Evolutionary conservation across 345 rosid species (phyloP).

Genomic region (Anacardium occidentale): DNA sequence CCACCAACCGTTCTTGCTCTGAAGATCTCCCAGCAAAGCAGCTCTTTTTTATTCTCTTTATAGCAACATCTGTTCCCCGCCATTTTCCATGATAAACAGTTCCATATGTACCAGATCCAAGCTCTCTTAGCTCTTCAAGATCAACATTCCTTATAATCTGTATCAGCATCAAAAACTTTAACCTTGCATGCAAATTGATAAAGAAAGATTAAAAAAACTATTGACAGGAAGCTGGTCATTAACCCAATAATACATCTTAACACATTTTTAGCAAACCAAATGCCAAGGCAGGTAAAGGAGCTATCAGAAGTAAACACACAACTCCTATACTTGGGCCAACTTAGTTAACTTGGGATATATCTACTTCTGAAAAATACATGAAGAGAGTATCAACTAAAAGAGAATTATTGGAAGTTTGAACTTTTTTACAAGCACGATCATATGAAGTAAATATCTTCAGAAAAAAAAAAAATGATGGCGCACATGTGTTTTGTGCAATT

Average conservation of each 20-base stretch:
- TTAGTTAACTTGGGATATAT: slow-evolving; percentile 6
- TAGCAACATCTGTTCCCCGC: slow-evolving; percentile 79
- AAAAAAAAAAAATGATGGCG: not conserved
- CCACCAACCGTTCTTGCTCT: slow-evolving; percentile 65
- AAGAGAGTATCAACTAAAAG: not conserved
- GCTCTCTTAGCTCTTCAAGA: slow-evolving; percentile 62
- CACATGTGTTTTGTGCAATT: not conserved
- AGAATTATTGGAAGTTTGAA: not conserved
- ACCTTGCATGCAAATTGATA: not conserved
- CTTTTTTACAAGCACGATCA: not conserved
- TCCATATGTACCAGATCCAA: slow-evolving; percentile 75
- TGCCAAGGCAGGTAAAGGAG: not conserved
- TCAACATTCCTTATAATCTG: slow-evolving; percentile 64
- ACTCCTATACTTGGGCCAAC: not conserved
- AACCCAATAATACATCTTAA: slow-evolving; percentile 1
- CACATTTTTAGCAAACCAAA: not conserved
- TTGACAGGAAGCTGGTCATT: not conserved
- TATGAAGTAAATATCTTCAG: not conserved
- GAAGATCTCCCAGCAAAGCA: slow-evolving; percentile 63
- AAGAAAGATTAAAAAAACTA: not conserved
- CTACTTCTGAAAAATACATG: not conserved
- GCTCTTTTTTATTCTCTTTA: slow-evolving; percentile 63
- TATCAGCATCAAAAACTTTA: slow-evolving; percentile 27
- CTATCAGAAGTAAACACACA: not conserved
- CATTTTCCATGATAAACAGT: slow-evolving; percentile 77